These are phyloP conservation scores for Trichoderma oligosporum DNA, from an alignment of 2,329 filamentous ascomycete species.

Conservation along the genomic window DNA sequence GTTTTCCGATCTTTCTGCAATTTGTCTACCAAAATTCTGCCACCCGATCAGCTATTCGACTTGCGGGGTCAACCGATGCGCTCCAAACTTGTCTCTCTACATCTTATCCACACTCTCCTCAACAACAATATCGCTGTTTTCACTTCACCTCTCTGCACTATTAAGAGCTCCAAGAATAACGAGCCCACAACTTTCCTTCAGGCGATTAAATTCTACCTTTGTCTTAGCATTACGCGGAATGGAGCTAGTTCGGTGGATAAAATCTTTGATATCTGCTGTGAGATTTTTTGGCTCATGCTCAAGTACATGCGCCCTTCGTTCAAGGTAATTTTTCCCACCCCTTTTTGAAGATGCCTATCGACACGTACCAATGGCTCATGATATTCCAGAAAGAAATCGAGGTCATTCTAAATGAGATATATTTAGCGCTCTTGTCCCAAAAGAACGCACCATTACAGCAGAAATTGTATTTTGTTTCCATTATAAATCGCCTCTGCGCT, in stretches of 20 bases:
- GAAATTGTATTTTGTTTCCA: constrained; percentile 84
- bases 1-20: constrained; percentile 98
- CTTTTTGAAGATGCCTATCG: background rate
- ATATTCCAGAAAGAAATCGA: constrained; percentile 79
- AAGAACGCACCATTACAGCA: constrained; percentile 82
- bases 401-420: constrained; percentile 96
- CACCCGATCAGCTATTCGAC: constrained; percentile 88
- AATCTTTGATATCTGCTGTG: constrained; percentile 92
- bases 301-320: constrained; percentile 90
- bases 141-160: constrained; percentile 85
- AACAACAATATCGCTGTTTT: constrained; percentile 93
- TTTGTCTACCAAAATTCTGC: constrained; percentile 85
- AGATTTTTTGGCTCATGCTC: constrained; percentile 97
- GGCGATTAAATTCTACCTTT: constrained; percentile 94
- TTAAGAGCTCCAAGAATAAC: constrained; percentile 83
- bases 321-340: constrained; percentile 55
- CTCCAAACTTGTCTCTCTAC: constrained; percentile 90
- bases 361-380: constrained; percentile 27
- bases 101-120: constrained; percentile 90
- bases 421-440: constrained; percentile 85
- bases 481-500: constrained; percentile 77
- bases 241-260: constrained; percentile 87
- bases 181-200: constrained; percentile 88
- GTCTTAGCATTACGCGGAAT: constrained; percentile 89
- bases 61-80: constrained; percentile 93